phyloP scores from a whole-genome alignment of 1,284 basidiomycete genomes.

The Microbotryum violaceum region DNA sequence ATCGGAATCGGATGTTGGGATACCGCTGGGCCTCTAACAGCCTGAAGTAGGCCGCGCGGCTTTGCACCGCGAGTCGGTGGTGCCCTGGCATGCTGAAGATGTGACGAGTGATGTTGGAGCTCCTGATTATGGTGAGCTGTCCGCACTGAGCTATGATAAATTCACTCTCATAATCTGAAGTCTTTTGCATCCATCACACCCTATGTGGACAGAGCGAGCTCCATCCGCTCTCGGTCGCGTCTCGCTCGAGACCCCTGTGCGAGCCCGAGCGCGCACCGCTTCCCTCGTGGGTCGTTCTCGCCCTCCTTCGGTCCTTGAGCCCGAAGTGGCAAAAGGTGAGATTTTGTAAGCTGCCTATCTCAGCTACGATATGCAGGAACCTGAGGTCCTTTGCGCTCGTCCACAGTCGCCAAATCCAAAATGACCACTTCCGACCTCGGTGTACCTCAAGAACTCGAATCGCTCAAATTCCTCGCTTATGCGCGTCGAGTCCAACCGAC shows the following conservation, averaged over 20 bases:
- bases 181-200: not conserved
- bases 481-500: slow-evolving; percentile 4
- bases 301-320: no score
- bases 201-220: not conserved
- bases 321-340: no score
- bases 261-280: no score
- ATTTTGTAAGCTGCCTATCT: no score
- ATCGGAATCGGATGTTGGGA: no score
- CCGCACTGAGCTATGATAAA: not conserved
- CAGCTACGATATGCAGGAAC: no score
- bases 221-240: no score
- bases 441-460: slow-evolving; percentile 19
- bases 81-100: slow-evolving; percentile 18
- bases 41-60: slow-evolving; percentile 16
- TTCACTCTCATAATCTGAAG: not conserved
- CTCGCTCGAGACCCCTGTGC: no score
- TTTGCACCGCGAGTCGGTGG: slow-evolving; percentile 7
- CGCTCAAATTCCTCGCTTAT: slow-evolving; percentile 24
- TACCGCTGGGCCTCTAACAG: not conserved
- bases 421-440: not conserved
- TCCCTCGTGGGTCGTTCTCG: no score
- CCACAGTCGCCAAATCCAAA: not conserved
- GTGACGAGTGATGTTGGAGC: slow-evolving; percentile 17
- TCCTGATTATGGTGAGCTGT: not conserved
- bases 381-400: not conserved